Evolutionary conservation across 2,329 filamentous ascomycete species (phyloP).

Genomic region (Chrysoporthe austroafricana): DNA sequence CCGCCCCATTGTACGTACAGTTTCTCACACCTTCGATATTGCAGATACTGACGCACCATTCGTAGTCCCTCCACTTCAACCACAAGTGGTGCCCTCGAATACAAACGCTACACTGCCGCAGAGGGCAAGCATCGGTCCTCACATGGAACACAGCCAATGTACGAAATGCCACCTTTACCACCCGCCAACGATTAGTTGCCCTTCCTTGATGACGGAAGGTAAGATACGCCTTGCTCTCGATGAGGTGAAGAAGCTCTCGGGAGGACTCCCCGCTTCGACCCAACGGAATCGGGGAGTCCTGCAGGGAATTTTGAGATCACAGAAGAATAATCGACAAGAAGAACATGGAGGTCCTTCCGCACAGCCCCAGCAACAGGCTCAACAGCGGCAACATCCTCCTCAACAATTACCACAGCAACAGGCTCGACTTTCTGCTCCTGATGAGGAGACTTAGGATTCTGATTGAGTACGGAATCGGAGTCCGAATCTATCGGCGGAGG

Average conservation of each 20-base stretch:
- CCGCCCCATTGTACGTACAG: not conserved
- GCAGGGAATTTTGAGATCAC: conserved; percentile 18
- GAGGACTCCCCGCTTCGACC: not conserved
- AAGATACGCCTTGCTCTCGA: conserved; percentile 68
- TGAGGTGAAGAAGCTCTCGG: conserved; percentile 52
- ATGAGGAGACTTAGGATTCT: conserved; percentile 1
- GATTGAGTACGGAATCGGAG: conserved; percentile 1
- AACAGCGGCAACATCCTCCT: not conserved
- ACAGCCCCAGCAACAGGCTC: conserved; percentile 6
- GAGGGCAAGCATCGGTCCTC: conserved; percentile 19
- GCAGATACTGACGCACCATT: not conserved
- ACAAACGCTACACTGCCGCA: not conserved
- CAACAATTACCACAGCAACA: conserved; percentile 15
- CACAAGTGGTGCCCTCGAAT: not conserved
- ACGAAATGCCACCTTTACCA: conserved; percentile 67
- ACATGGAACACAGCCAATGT: conserved; percentile 63
- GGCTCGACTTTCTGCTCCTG: conserved; percentile 17
- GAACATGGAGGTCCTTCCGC: not conserved
- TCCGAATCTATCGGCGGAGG: not conserved
- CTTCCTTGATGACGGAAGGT: conserved; percentile 64
- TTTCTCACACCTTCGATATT: not conserved
- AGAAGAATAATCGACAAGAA: not conserved
- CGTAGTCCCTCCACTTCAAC: not conserved
- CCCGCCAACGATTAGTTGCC: conserved; percentile 59
- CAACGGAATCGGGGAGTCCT: conserved; percentile 20